Percentiles rank a stretch among this genome's conserved stretches.
phyloP scores from a whole-genome alignment of 208 protist species.

The Trypanosoma platydactyli region DNA sequence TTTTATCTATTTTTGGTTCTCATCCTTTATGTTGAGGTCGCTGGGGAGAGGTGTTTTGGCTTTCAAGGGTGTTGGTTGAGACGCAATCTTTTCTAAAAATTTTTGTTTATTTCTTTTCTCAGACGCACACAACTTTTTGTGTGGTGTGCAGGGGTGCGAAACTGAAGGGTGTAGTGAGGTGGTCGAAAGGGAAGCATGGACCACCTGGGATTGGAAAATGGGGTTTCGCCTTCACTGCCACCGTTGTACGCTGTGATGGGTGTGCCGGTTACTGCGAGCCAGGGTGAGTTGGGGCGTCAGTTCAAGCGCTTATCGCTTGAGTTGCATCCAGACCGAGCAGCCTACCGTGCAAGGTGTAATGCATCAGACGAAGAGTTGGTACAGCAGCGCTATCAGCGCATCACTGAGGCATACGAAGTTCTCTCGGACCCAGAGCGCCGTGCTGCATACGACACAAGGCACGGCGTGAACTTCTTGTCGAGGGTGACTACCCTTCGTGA shows the following conservation, averaged over 20 bases:
- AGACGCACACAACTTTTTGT: neutral
- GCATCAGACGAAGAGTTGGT: constrained; percentile 28
- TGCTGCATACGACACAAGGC: constrained; percentile 62
- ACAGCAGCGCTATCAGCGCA: constrained; percentile 53
- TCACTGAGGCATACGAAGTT: constrained; percentile 74
- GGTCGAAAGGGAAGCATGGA: neutral
- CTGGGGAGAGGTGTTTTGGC: no score
- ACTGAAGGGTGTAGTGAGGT: neutral
- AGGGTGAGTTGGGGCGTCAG: constrained; percentile 48
- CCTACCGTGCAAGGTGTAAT: constrained; percentile 36
- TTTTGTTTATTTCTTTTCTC: neutral
- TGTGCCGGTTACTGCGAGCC: constrained; percentile 51
- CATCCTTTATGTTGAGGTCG: no score
- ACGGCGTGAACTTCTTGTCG: constrained; percentile 72
- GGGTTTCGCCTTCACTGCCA: constrained; percentile 13
- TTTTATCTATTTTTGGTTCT: no score
- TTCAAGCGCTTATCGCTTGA: constrained; percentile 73
- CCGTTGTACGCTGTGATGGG: constrained; percentile 68
- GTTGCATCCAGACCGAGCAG: constrained; percentile 76
- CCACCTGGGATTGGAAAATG: neutral
- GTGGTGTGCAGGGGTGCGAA: neutral
- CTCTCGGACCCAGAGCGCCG: constrained; percentile 67
- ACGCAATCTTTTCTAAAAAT: neutral
- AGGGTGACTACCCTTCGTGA: constrained; percentile 38
- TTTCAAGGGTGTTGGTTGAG: no score